These are phyloP conservation scores for Lactarius pseudohatsudake DNA, from an alignment of 768 basidiomycete species.

Conservation along the genomic window DNA sequence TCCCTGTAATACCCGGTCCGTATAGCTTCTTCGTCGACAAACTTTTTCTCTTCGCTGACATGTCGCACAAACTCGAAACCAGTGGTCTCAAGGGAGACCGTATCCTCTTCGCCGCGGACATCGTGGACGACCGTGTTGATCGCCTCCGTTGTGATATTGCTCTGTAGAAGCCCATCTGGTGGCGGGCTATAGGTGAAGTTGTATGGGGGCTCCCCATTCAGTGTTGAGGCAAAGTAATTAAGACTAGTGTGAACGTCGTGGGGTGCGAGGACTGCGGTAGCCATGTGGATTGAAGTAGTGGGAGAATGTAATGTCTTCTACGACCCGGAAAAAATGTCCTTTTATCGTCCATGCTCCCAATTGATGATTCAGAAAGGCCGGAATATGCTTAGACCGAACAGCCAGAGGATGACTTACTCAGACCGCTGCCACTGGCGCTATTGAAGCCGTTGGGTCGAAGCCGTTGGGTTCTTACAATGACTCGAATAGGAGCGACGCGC, in stretches of 20 bases:
- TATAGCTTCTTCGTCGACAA: constrained; percentile 43
- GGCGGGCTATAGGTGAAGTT: constrained; percentile 38
- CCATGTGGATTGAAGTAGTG: constrained; percentile 12
- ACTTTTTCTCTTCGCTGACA: constrained; percentile 40
- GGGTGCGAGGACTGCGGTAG: constrained; percentile 32
- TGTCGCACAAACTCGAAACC: constrained; percentile 45
- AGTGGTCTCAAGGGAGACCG: constrained; percentile 39
- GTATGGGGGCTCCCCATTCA: constrained; percentile 37
- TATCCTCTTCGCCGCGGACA: constrained; percentile 35
- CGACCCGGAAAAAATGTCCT: not conserved
- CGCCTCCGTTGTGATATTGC: constrained; percentile 36
- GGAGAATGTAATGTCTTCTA: not conserved
- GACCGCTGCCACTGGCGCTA: not conserved
- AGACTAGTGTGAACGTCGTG: constrained; percentile 41
- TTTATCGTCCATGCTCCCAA: not conserved
- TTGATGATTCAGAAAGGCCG: constrained; percentile 5
- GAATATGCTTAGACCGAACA: not conserved
- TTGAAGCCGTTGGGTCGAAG: not conserved
- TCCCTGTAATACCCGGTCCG: constrained; percentile 43
- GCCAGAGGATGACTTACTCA: not conserved
- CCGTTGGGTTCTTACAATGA: no score
- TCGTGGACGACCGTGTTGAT: constrained; percentile 35
- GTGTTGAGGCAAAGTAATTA: constrained; percentile 38
- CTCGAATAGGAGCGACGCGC: not conserved
- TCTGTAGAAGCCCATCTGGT: constrained; percentile 31